Base-by-base conservation (phyloP, 2,329 filamentous ascomycete species). In the Aureobasidium sp. region DNA sequence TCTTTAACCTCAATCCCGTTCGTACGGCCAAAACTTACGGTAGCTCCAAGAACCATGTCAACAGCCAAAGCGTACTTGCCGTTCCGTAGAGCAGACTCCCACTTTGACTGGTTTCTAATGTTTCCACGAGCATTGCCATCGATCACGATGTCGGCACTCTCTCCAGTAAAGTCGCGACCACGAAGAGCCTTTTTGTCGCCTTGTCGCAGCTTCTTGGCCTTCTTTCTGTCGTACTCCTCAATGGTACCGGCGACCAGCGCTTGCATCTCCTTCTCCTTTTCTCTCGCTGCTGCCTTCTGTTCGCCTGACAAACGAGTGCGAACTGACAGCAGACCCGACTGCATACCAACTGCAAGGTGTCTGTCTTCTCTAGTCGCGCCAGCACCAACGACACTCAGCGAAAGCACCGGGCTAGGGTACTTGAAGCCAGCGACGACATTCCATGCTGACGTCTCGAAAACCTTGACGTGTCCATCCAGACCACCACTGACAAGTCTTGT, bases 371-470 rank as follows among this genome's bases (percentile, higher is more conserved):
- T 82, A 60, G 84, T 83, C 14, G 80, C 73, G n/a, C 86, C 86
- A 55, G 85, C 81, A 14, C 83, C 80, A 66, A 97, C 85, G 47
- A 96, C 88, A 64, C 83, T 84, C 63, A 97, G 82, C 11, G 91
- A 89, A 14, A 99, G 84, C 63, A 99, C 89, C 1, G 94, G 94
- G 1, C 91, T 89, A 5, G 91, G 87, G 75, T 97, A 99, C 77
- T 97, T 99, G 64, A 89, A 86, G 57, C 90, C 93, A 42, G 90
- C 88, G n/a, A 97, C 92, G 8, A 97, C 90, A 72, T 97, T 96
- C 94, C 94, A 99, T 56, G 85, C 87, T 0, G 87, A 87, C 1
- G 92, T 97, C 76, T 97, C 93, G 70, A 96, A 97, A 42, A 99
- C 86, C 77, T 99, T 99, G 77, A 97, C 87, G 75, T 97, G 94